Percentiles rank a stretch among this genome's conserved stretches.
phyloP scores from a whole-genome alignment of 345 rosid species.

The Clarkia xantiana region DNA sequence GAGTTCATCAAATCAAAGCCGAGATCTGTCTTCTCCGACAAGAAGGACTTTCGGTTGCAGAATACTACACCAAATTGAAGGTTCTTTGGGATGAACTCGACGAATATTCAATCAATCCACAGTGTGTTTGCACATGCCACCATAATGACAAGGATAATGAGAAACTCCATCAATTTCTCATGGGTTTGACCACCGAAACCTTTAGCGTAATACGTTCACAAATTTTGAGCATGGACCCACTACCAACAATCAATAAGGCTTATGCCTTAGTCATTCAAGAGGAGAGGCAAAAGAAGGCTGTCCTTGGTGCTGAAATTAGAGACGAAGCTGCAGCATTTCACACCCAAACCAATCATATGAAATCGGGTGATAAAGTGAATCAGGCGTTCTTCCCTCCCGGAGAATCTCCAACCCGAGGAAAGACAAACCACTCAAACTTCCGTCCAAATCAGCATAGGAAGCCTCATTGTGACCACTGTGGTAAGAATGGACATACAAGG shows the following conservation, averaged over 20 bases:
- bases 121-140: neutral
- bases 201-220: neutral
- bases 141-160: neutral
- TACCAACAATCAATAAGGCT: neutral
- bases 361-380: no score
- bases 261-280: neutral
- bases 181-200: constrained; percentile 6
- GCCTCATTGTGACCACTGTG: neutral
- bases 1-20: neutral
- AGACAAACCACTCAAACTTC: no score
- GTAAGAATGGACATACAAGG: neutral
- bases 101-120: neutral
- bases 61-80: constrained; percentile 5
- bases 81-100: constrained; percentile 6
- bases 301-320: no score
- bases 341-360: no score
- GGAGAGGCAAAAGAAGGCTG: neutral
- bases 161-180: constrained; percentile 1
- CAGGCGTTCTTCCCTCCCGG: no score
- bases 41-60: neutral
- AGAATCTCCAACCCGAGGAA: no score
- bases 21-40: neutral
- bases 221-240: constrained; percentile 3
- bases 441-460: neutral
- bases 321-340: neutral